A percentile compares a stretch with the other conserved stretches of the same genome.
Evolutionary conservation across 2,329 filamentous ascomycete genomes (phyloP).

Genomic region (Elsinoe australis): DNA sequence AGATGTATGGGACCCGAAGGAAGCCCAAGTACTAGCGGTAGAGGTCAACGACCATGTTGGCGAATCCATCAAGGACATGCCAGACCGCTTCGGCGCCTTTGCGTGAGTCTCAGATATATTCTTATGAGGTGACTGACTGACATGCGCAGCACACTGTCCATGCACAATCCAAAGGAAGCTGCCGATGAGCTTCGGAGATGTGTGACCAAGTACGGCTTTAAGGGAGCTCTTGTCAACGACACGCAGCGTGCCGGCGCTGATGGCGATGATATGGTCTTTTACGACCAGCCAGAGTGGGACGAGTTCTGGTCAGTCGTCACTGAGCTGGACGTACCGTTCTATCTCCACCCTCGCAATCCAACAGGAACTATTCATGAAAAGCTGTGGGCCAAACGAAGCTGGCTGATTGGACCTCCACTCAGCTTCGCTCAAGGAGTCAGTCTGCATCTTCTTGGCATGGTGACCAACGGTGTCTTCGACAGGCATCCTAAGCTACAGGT

Average conservation of each 20-base stretch:
- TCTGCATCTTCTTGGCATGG: slow-evolving; percentile 49
- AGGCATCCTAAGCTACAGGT: slow-evolving; percentile 41
- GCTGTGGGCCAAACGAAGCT: slow-evolving; percentile 52
- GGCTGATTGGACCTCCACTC: slow-evolving; percentile 53
- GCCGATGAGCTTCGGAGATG: slow-evolving; percentile 46
- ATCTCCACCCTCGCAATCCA: slow-evolving; percentile 50
- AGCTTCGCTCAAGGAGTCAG: slow-evolving; percentile 53
- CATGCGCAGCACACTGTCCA: slow-evolving; percentile 27
- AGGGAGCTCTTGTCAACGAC: slow-evolving; percentile 31
- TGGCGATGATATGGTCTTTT: slow-evolving; percentile 57
- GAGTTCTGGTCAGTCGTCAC: slow-evolving; percentile 53
- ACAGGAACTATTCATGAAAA: slow-evolving; percentile 49
- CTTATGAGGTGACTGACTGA: neutral
- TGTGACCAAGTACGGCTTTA: slow-evolving; percentile 42
- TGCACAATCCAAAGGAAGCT: slow-evolving; percentile 47
- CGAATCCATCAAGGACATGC: slow-evolving; percentile 35
- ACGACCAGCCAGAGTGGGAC: slow-evolving; percentile 54
- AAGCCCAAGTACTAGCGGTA: slow-evolving; percentile 38
- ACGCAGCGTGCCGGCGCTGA: slow-evolving; percentile 50
- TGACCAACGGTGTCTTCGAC: slow-evolving; percentile 46
- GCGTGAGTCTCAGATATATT: slow-evolving; percentile 25
- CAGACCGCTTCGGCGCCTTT: slow-evolving; percentile 40
- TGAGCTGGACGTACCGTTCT: slow-evolving; percentile 57
- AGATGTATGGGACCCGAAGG: slow-evolving; percentile 39
- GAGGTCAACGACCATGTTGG: slow-evolving; percentile 44